These are phyloP conservation scores for Ramularia endophylla DNA, from an alignment of 2,329 filamentous ascomycete genomes.

Conservation along the genomic window DNA sequence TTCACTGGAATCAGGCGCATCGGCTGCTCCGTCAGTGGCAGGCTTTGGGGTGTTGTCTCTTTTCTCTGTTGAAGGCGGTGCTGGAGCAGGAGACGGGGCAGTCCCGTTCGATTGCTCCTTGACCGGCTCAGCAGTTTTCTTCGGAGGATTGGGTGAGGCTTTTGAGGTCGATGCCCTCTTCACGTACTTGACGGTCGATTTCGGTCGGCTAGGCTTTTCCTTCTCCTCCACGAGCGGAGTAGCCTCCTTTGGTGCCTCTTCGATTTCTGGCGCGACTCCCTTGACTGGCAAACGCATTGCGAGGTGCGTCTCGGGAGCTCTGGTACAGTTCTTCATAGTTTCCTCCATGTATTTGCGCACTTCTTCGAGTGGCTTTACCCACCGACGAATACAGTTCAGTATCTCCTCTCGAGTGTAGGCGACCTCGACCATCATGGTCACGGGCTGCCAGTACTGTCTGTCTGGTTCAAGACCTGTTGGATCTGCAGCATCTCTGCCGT, in stretches of 20 bases:
- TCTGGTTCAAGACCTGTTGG: constrained; percentile 30
- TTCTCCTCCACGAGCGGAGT: constrained; percentile 19
- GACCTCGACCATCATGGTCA: constrained; percentile 55
- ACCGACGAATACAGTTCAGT: constrained; percentile 50
- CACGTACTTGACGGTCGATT: constrained; percentile 15
- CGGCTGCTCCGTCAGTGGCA: constrained; percentile 3
- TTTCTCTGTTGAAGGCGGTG: constrained; percentile 2
- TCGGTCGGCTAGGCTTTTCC: constrained; percentile 4
- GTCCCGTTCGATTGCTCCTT: neutral
- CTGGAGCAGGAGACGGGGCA: neutral
- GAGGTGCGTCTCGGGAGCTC: constrained; percentile 51
- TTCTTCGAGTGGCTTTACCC: constrained; percentile 50
- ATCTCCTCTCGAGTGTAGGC: constrained; percentile 47
- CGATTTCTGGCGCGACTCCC: constrained; percentile 12
- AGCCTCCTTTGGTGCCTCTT: constrained; percentile 22
- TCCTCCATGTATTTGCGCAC: constrained; percentile 52
- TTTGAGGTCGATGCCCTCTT: constrained; percentile 13
- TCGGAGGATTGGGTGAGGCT: constrained; percentile 7
- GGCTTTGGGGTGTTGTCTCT: no score
- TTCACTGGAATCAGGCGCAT: constrained; percentile 10
- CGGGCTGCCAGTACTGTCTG: constrained; percentile 70
- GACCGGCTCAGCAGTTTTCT: constrained; percentile 2
- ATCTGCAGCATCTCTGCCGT: constrained; percentile 53
- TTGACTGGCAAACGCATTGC: constrained; percentile 49
- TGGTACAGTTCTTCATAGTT: constrained; percentile 51